Conservation (phyloP, 495 filamentous ascomycete genomes). For the Usnea hakonensis region DNA sequence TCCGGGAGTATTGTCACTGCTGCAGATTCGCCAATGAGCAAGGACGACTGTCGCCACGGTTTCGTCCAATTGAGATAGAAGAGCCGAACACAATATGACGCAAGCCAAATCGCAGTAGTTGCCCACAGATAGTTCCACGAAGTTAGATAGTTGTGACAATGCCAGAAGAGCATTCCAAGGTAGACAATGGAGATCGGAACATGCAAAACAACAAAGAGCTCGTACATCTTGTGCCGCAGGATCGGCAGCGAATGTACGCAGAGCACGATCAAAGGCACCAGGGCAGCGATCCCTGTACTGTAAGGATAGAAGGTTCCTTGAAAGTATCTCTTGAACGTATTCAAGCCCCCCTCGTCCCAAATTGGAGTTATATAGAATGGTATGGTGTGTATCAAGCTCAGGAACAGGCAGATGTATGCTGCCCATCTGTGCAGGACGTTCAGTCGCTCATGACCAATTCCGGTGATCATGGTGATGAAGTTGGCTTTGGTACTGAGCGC, state of each 20-base stretch:
- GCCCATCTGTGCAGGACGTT: conserved; percentile 93
- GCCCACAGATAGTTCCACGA: conserved; percentile 88
- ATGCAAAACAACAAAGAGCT: conserved; percentile 75
- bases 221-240: conserved; percentile 58
- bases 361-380: conserved; percentile 87
- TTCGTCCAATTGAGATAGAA: conserved; percentile 81
- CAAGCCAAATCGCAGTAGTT: conserved; percentile 68
- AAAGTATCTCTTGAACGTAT: conserved; percentile 59
- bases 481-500: conserved; percentile 89
- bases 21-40: conserved; percentile 80
- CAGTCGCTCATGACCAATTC: conserved; percentile 84
- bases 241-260: conserved; percentile 76
- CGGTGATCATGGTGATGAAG: conserved; percentile 73
- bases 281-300: conserved; percentile 79
- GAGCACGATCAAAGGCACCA: conserved; percentile 72
- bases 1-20: conserved; percentile 81
- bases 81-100: conserved; percentile 56
- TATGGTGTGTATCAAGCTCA: conserved; percentile 73
- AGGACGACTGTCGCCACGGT: conserved; percentile 62
- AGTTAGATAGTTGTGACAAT: conserved; percentile 83
- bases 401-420: conserved; percentile 77
- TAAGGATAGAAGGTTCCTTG: conserved; percentile 61
- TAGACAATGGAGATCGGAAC: conserved; percentile 74
- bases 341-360: conserved; percentile 65
- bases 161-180: conserved; percentile 87